Conservation (phyloP, 495 filamentous ascomycete species). For the Bacidia gigantensis region DNA sequence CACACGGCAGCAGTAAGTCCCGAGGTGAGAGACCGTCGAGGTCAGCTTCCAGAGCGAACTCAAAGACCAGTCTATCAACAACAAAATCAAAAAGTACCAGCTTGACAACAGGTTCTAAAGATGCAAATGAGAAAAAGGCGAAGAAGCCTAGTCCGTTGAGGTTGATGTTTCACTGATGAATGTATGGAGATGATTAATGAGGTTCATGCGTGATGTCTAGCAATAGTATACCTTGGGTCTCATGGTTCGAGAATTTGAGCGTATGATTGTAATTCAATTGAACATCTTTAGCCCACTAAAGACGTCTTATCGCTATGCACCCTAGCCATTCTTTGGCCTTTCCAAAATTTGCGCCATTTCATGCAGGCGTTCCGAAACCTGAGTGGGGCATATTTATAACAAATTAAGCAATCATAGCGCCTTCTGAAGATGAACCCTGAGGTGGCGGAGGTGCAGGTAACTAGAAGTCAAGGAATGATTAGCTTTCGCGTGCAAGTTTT, state of each 20-base stretch:
- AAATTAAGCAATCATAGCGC: constrained; percentile 17
- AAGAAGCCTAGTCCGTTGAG: constrained; percentile 20
- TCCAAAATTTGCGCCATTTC: not conserved
- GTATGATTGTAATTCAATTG: not conserved
- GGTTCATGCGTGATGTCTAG: constrained; percentile 10
- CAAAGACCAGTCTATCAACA: constrained; percentile 5
- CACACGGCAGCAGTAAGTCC: constrained; percentile 13
- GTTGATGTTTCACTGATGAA: constrained; percentile 15
- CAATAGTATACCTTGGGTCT: not conserved
- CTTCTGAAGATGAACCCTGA: constrained; percentile 9
- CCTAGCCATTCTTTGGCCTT: not conserved
- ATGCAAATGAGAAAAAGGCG: constrained; percentile 17
- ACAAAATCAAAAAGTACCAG: constrained; percentile 5
- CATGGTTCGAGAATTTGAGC: not conserved
- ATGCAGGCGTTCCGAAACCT: not conserved
- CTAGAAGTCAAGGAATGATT: not conserved
- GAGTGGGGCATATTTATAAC: constrained; percentile 13
- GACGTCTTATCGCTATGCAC: constrained; percentile 3
- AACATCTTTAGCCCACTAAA: not conserved
- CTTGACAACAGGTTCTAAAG: constrained; percentile 21
- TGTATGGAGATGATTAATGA: constrained; percentile 1
- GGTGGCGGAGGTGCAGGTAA: constrained; percentile 16
- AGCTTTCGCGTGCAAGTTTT: not conserved
- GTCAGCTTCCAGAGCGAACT: constrained; percentile 15
- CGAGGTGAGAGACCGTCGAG: constrained; percentile 10